Conservation (phyloP, 805 yeast genomes). For the Gaillardinia entomophila region DNA sequence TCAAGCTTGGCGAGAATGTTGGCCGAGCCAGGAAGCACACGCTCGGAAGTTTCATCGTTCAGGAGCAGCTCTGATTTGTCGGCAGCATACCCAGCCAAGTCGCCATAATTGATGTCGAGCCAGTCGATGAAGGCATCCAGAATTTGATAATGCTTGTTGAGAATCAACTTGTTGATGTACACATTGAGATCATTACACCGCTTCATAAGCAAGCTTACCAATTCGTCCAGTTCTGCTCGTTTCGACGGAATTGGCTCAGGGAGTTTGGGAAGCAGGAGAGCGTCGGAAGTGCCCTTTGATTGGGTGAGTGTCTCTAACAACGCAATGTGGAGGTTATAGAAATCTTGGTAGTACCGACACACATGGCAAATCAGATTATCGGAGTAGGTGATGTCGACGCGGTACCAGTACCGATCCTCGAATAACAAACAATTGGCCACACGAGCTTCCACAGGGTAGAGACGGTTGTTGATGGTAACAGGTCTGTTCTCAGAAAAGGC, state of each 20-base stretch:
- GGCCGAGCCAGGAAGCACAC: constrained; percentile 12
- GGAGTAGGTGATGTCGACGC: constrained; percentile 35
- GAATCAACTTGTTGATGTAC: constrained; percentile 31
- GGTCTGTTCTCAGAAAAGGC: constrained; percentile 13
- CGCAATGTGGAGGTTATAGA: constrained; percentile 39
- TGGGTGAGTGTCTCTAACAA: constrained; percentile 15
- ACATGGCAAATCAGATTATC: constrained; percentile 33
- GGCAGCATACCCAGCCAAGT: constrained; percentile 24
- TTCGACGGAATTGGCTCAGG: constrained; percentile 44
- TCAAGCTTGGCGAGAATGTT: constrained; percentile 5
- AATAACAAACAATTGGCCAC: constrained; percentile 35
- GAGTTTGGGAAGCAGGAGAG: constrained; percentile 28
- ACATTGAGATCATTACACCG: constrained; percentile 36
- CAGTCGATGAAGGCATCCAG: constrained; percentile 22
- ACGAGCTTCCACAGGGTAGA: constrained; percentile 27
- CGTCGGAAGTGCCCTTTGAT: constrained; percentile 4
- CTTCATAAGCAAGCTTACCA: constrained; percentile 18
- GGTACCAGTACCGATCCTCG: constrained; percentile 47
- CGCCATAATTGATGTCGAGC: constrained; percentile 18
- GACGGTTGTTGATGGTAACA: constrained; percentile 22
- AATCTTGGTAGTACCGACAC: constrained; percentile 48
- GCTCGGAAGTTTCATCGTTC: constrained; percentile 17
- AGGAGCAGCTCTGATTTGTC: constrained; percentile 4
- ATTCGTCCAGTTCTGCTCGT: constrained; percentile 10
- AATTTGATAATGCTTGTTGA: constrained; percentile 22